phyloP scores from a whole-genome alignment of 129 eudicot species.

The Artemisia tridentata region DNA sequence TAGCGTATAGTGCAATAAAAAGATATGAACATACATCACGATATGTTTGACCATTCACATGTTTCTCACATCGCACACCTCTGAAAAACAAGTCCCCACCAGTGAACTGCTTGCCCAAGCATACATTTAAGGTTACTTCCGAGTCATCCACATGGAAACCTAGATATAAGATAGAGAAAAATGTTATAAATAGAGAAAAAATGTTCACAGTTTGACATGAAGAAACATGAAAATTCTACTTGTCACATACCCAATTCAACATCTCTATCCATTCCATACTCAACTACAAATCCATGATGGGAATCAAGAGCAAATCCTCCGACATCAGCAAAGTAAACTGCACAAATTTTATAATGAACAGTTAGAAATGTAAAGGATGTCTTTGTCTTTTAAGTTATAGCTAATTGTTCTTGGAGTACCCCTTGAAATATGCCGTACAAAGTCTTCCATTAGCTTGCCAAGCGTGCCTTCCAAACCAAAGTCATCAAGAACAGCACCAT shows the following conservation, averaged over 20 bases:
- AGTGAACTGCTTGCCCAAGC: conserved; percentile 79
- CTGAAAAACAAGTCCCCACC: conserved; percentile 95
- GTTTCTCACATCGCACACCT: conserved; percentile 91
- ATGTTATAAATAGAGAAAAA: background rate
- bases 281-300: conserved; percentile 98
- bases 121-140: conserved; percentile 85
- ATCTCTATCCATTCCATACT: conserved; percentile 90
- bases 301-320: conserved; percentile 89
- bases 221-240: conserved; percentile 1
- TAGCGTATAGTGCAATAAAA: background rate
- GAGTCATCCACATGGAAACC: conserved; percentile 98
- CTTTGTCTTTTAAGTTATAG: no score
- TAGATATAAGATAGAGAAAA: conserved; percentile 22
- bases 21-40: conserved; percentile 54
- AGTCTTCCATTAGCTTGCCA: conserved; percentile 81
- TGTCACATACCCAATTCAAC: conserved; percentile 67
- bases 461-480: conserved; percentile 90
- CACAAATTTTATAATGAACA: conserved; percentile 14
- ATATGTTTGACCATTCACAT: conserved; percentile 72
- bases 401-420: conserved; percentile 30
- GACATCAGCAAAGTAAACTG: conserved; percentile 87
- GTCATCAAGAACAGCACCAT: conserved; percentile 96
- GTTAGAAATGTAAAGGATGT: conserved; percentile 8
- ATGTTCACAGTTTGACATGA: background rate
- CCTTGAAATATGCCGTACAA: conserved; percentile 72